Evolutionary conservation across 306 rosid genomes (phyloP), one percentile per base, ranked within the genome.

Genomic region (Inga laurina): DNA sequence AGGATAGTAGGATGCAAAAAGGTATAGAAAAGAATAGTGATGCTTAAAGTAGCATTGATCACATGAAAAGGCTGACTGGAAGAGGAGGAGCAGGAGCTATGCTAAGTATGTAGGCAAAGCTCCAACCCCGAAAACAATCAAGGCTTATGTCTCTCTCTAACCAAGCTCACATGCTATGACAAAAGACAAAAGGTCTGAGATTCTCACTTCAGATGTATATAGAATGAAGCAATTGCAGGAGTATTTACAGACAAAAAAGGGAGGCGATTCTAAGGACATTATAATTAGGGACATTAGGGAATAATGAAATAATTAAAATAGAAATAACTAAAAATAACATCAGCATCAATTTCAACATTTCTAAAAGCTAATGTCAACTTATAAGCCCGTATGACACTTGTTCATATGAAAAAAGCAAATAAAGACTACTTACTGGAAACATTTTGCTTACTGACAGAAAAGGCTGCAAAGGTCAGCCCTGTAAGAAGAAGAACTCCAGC

Each of bases 401-500:
- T 16, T 14, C 39, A 9, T 14, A 35, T 32, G 0, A 48, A 21
- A 61, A 22, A 44, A 57, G 82, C 18, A 69, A 74, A 74, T 18
- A 30, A 57, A 68, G 69, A 73, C 18, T 43, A 86, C 99, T 97
- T 61, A 94, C 99, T 72, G 39, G 90, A 88, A 86, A 59, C 76
- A 12, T 56, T 82, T 75, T 82, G 89, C 79, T 88, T 94, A 46
- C 93, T 76, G 18, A 93, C 79, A 72, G 98, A 94, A 76, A 92
- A 71, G 54, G 95, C 91, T 34, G 94, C 88, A 35, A 94, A 86
- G 56, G 94, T 45, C 84, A 97, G 83, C 85, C 99, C 98, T 2
- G 92, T 68, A 59, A 87, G 84, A 77, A 96, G 92, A 75, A 94
- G 79, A 56, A 91, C 87, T 82, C 98, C 99, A 37, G 95, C 97